phyloP scores from a whole-genome alignment of 768 basidiomycete genomes.

The Pseudohyphozyma bogoriensis region DNA sequence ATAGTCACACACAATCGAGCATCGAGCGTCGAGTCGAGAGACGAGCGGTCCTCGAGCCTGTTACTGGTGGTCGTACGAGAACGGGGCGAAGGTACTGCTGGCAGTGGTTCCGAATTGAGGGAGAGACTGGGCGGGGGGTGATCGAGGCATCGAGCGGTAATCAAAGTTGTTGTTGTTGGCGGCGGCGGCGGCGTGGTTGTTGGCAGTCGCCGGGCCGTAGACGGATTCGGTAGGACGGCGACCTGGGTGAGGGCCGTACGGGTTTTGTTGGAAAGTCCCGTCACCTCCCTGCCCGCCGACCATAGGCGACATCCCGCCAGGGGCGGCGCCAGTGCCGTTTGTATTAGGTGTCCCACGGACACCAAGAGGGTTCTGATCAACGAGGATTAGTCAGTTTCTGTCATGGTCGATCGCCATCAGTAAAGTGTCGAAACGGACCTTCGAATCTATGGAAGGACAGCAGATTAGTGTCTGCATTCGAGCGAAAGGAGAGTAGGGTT shows the following conservation, averaged over 20 bases:
- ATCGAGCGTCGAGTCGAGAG: neutral
- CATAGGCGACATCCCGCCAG: neutral
- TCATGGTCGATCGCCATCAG: neutral
- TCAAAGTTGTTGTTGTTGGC: no score
- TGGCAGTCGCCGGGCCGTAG: neutral
- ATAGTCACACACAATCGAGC: no score
- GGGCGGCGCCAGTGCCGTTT: neutral
- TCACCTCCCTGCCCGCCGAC: neutral
- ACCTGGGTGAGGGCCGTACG: neutral
- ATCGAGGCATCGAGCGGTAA: neutral
- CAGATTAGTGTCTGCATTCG: no score
- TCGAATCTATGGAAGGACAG: no score
- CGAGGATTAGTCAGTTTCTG: neutral
- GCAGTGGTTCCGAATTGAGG: neutral
- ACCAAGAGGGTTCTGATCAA: neutral
- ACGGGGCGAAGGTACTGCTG: neutral
- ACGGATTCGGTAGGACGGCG: constrained; percentile 2
- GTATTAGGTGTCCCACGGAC: neutral
- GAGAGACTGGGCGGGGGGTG: neutral
- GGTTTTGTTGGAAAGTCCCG: neutral
- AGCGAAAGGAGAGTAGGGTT: no score
- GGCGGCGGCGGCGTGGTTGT: no score
- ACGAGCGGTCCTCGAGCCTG: neutral
- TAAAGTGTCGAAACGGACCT: neutral
- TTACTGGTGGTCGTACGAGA: neutral